Base-by-base conservation (phyloP, 164 flowering plant species). In the Piper betle region DNA sequence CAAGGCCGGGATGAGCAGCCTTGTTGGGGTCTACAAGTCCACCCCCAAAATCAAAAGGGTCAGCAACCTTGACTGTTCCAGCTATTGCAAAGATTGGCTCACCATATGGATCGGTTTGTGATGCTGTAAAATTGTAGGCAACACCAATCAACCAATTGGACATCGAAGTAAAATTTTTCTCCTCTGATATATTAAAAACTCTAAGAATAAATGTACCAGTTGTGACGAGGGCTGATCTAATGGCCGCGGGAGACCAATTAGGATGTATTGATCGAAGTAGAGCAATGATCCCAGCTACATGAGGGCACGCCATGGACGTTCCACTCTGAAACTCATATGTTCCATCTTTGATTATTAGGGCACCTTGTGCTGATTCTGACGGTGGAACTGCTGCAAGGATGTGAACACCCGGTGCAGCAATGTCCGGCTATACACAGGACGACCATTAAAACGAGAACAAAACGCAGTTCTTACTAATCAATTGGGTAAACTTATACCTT, bases 1-100 rank as follows among this genome's bases (percentile, higher is more conserved):
- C 57, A 40, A 79, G 79, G 16, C 84, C 82, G 7, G 82, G 84
- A 40, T 68, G 65, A n/a, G 75, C 53, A 25, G 82, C 88, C 58
- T 67, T 71, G 67, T 80, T 79, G 5, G 92, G 81, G 67, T 82
- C 46, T 2, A 82, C 81, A 61, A 69, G 74, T 8, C 88, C 88
- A 78, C 82, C 88, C 59, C 86, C 88, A 65, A 71, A 83, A 63
- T 80, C 88, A 61, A 82, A 80, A 9, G 84, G 81, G 53, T 81
- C 86, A 5, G 84, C 85, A 40, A 41, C 66, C 73, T 83, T 85
- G 60, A 73, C 66, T 0, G 82, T 84, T n/a, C 72, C 68, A 67
- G 77, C 82, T 65, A 83, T 82, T 2, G 84, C 80, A 0, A 70
- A 67, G 2, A 52, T 59, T 7, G 20, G 37, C 63, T 68, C 70